phyloP scores from a whole-genome alignment of 2,329 filamentous ascomycete species.

The Camillea tinctor region DNA sequence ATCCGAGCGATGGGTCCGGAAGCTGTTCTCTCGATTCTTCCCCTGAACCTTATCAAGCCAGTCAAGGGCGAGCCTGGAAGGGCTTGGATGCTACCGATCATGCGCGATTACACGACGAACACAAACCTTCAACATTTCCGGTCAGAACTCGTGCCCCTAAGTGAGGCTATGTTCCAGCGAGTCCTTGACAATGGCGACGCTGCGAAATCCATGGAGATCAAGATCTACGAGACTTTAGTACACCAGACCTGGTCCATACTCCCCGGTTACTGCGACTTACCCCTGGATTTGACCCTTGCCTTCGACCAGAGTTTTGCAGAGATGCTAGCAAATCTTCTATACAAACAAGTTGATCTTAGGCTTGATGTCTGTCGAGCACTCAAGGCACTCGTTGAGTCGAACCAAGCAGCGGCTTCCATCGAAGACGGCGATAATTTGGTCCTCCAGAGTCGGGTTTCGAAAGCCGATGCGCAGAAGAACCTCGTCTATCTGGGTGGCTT shows the following conservation, averaged over 20 bases:
- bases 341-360: constrained; percentile 84
- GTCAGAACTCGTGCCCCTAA: constrained; percentile 81
- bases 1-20: constrained; percentile 89
- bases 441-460: constrained; percentile 75
- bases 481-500: constrained; percentile 76
- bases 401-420: constrained; percentile 73
- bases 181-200: constrained; percentile 78
- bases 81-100: constrained; percentile 90
- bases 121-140: constrained; percentile 85
- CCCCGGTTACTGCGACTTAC: constrained; percentile 92
- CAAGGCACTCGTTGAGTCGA: constrained; percentile 86
- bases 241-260: constrained; percentile 93
- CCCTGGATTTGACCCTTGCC: constrained; percentile 70
- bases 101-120: constrained; percentile 87
- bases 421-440: constrained; percentile 71
- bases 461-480: constrained; percentile 73
- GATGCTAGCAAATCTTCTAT: constrained; percentile 85
- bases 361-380: constrained; percentile 84
- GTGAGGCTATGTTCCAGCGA: constrained; percentile 83
- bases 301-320: constrained; percentile 91
- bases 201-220: constrained; percentile 92
- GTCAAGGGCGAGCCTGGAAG: constrained; percentile 76
- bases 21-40: constrained; percentile 76
- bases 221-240: constrained; percentile 89
- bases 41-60: constrained; percentile 79